Percentiles rank a stretch among this genome's conserved stretches.
Conservation (phyloP, 225 moss, liverwort and hornwort genomes). For the Lunularia cruciata region DNA sequence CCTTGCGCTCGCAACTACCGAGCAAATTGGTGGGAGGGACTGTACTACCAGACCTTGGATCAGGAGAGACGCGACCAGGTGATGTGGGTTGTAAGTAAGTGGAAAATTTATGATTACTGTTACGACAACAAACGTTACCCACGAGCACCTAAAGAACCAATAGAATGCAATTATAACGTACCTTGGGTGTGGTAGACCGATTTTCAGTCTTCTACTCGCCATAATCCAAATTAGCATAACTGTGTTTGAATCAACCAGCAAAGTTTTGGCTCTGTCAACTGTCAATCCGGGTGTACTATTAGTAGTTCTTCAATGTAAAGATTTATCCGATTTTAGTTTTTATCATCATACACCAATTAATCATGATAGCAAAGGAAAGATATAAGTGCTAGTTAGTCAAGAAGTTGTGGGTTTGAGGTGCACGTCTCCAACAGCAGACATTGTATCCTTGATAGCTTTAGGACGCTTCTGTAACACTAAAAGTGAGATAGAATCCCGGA, state of each 20-base stretch:
- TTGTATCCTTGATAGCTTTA: neutral
- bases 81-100: conserved; percentile 49
- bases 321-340: neutral
- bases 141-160: conserved; percentile 23
- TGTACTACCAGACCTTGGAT: conserved; percentile 35
- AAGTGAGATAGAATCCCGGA: neutral
- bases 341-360: neutral
- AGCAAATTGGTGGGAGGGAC: conserved; percentile 55
- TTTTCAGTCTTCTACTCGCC: too few species aligned
- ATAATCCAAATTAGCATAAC: neutral
- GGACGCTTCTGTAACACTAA: too few species aligned
- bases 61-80: conserved; percentile 41
- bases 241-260: neutral
- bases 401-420: neutral
- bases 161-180: conserved; percentile 47
- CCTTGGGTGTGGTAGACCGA: conserved; percentile 44
- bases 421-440: neutral
- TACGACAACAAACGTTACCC: conserved; percentile 47
- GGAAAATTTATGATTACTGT: conserved; percentile 54
- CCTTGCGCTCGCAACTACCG: conserved; percentile 32
- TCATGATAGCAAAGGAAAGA: neutral
- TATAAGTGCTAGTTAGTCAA: neutral
- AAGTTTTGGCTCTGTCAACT: neutral
- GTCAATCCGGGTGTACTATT: conserved; percentile 13
- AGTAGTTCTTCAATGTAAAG: conserved; percentile 12